Evolutionary conservation across 23 red algal species (phyloP).

Genomic region (Gracilaria caudata): DNA sequence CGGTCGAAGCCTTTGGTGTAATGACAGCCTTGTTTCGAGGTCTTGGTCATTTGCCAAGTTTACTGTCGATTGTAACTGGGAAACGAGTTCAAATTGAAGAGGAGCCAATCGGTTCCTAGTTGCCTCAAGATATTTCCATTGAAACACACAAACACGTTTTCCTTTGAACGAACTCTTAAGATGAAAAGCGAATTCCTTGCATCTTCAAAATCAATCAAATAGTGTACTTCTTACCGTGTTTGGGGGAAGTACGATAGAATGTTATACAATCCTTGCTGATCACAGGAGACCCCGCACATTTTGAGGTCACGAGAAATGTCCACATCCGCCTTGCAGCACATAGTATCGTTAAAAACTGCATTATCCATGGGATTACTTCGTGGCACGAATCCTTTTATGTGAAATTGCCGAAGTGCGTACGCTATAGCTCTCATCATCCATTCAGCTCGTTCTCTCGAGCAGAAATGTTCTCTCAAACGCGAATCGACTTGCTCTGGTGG

Average conservation of each 20-base stretch:
- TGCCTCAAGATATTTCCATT: not conserved
- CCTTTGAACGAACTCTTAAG: too few relatives aligned
- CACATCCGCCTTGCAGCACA: conserved; percentile 40
- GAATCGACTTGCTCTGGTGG: not conserved
- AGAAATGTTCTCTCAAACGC: conserved; percentile 6
- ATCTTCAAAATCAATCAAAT: not conserved
- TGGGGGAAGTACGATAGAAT: conserved; percentile 50
- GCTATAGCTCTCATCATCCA: conserved; percentile 28
- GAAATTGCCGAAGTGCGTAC: conserved; percentile 33
- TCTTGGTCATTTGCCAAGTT: not conserved
- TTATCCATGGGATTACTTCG: conserved; percentile 57
- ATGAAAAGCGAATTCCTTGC: not conserved
- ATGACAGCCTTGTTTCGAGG: conserved; percentile 10
- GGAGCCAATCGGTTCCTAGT: conserved; percentile 20
- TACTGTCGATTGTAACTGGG: not conserved
- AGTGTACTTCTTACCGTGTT: not conserved
- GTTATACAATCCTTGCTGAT: conserved; percentile 40
- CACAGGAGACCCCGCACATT: conserved; percentile 26
- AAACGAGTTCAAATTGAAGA: not conserved
- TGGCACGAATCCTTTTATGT: conserved; percentile 35
- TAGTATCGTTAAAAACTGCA: conserved; percentile 34
- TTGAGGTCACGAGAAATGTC: conserved; percentile 20
- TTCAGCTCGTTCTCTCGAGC: conserved; percentile 30
- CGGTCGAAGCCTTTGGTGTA: conserved; percentile 1
- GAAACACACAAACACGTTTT: not conserved